A percentile compares a stretch with the other conserved stretches of the same genome.
phyloP scores from a whole-genome alignment of 768 basidiomycete genomes.

The Tricholoma terreum region DNA sequence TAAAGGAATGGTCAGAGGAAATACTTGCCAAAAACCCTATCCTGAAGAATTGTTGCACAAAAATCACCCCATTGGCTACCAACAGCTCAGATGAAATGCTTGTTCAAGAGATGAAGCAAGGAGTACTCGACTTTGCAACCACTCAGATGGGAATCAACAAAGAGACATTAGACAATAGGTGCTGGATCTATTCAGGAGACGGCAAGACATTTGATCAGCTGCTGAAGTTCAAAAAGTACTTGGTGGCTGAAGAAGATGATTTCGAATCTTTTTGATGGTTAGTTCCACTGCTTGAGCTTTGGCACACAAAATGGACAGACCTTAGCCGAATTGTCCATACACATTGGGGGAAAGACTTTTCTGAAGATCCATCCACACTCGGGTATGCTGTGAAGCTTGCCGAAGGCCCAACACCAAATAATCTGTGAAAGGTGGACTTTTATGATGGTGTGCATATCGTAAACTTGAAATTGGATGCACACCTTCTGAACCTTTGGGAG shows the following conservation, averaged over 20 bases:
- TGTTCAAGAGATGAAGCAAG: conserved; percentile 17
- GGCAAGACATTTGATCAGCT: too few relatives aligned
- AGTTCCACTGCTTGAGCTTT: too few relatives aligned
- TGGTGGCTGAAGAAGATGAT: conserved; percentile 7
- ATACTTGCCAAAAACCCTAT: conserved; percentile 10
- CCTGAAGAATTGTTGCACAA: conserved; percentile 3
- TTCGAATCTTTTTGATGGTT: conserved; percentile 21
- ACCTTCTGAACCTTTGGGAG: conserved; percentile 22
- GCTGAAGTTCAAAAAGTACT: conserved; percentile 10
- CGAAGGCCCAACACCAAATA: conserved; percentile 16
- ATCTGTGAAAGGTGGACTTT: conserved; percentile 25
- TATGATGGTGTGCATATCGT: conserved; percentile 17
- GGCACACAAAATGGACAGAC: conserved; percentile 31
- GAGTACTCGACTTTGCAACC: conserved; percentile 14
- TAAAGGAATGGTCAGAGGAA: conserved; percentile 5
- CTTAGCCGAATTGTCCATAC: conserved; percentile 17
- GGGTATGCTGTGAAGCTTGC: conserved; percentile 13
- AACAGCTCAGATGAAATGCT: conserved; percentile 18
- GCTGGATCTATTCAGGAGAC: conserved; percentile 13
- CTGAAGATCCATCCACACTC: conserved; percentile 17
- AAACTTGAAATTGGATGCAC: conserved; percentile 17
- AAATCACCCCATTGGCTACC: conserved; percentile 14
- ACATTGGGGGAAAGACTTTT: conserved; percentile 18
- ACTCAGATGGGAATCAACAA: conserved; percentile 14
- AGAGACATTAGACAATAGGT: conserved; percentile 9